phyloP scores from a whole-genome alignment of 139 green algal genomes.

The Deuterostichococcus epilithicus region DNA sequence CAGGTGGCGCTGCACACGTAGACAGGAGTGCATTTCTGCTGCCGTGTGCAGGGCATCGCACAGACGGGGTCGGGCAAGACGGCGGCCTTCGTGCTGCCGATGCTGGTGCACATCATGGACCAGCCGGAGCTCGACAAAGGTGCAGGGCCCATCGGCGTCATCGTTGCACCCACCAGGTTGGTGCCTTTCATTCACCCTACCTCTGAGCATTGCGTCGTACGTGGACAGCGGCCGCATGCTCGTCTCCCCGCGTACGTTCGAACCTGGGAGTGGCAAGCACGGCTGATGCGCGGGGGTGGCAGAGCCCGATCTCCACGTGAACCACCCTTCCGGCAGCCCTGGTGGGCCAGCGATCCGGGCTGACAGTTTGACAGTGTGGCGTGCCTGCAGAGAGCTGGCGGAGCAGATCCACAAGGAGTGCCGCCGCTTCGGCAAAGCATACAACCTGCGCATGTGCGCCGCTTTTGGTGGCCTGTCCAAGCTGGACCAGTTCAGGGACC shows the following conservation, averaged over 20 bases:
- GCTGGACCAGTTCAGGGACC: conserved; percentile 89
- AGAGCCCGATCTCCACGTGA: too few species aligned
- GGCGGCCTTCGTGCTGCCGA: conserved; percentile 79
- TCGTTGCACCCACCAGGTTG: conserved; percentile 76
- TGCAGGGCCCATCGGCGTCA: conserved; percentile 82
- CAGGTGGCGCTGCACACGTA: too few species aligned
- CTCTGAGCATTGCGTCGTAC: too few species aligned
- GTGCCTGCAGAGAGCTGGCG: conserved; percentile 76
- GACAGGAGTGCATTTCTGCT: not conserved
- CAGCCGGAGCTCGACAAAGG: conserved; percentile 66
- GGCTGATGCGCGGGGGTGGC: too few species aligned
- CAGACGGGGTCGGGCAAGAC: conserved; percentile 90
- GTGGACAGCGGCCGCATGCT: too few species aligned
- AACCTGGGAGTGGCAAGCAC: too few species aligned
- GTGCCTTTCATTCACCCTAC: too few species aligned
- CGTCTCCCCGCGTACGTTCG: too few species aligned
- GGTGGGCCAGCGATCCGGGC: too few species aligned
- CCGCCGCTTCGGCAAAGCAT: conserved; percentile 40
- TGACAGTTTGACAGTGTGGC: too few species aligned
- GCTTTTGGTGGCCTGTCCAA: conserved; percentile 91
- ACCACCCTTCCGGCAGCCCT: too few species aligned
- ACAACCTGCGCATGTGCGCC: conserved; percentile 62
- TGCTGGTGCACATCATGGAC: conserved; percentile 77
- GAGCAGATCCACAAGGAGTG: conserved; percentile 90
- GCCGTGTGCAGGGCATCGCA: conserved; percentile 60